phyloP scores from a whole-genome alignment of 192 early-diverging fungal genomes.

The Funneliformis geosporum region DNA sequence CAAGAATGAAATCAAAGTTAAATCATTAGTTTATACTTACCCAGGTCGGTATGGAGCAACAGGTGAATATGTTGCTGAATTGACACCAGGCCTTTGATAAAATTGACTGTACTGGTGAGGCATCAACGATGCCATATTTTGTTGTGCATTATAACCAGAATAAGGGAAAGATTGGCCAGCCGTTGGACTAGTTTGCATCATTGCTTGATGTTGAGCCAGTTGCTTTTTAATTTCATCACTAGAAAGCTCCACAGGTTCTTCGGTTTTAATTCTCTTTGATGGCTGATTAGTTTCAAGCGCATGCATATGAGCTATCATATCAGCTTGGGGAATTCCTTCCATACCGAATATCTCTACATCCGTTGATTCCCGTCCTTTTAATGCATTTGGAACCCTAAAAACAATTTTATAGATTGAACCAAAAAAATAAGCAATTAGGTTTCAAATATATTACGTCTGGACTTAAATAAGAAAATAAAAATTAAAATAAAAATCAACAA shows the following conservation, averaged over 20 bases:
- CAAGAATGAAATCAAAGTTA: neutral
- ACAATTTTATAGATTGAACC: neutral
- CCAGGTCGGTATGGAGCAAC: constrained; percentile 11
- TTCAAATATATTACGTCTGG: neutral
- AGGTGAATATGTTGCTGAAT: neutral
- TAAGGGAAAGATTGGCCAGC: neutral
- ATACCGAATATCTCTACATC: constrained; percentile 96
- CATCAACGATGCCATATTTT: constrained; percentile 42
- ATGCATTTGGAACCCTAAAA: constrained; percentile 83
- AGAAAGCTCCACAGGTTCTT: constrained; percentile 42
- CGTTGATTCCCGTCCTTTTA: constrained; percentile 79
- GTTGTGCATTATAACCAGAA: constrained; percentile 1
- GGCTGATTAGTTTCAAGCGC: constrained; percentile 51
- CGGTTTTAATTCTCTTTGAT: constrained; percentile 44
- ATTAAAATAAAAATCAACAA: neutral
- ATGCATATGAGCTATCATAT: constrained; percentile 69
- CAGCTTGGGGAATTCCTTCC: constrained; percentile 84
- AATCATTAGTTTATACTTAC: neutral
- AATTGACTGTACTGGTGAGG: constrained; percentile 60
- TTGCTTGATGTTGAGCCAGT: constrained; percentile 51
- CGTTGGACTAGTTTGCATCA: constrained; percentile 41
- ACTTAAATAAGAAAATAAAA: neutral
- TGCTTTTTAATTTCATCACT: constrained; percentile 45
- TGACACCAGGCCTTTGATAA: constrained; percentile 41
- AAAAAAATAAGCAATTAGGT: neutral